Base-by-base conservation (phyloP, 306 rosid species). In the Parietaria judaica region DNA sequence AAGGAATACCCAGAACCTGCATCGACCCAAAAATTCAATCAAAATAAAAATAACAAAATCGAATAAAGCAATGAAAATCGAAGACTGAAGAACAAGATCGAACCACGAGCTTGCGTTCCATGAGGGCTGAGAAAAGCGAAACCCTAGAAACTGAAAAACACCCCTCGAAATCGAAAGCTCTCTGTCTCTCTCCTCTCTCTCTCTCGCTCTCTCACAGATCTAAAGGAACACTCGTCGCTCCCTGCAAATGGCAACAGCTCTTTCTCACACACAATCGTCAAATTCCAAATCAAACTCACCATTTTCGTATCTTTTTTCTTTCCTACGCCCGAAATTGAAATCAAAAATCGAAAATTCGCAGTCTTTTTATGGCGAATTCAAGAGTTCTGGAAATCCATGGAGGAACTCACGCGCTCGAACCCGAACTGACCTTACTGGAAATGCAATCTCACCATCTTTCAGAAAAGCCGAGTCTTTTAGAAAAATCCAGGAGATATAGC, bases 91-190 rank as follows among this genome's bases (percentile, higher is more conserved):
- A 61, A 65, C 4, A 23, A 11, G 76, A 23, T 23, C 97, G 79
- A 60, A 89, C 97, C 95, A 89, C 97, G 36, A 89, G 91, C 79
- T 89, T 89, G 55, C 97, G 95, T 72, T 89, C 97, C 97, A 89
- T 89, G 55, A 58, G 64, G 48, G 66, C 44, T 14, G 48, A 63
- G 59, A 67, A 63, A 39, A 64, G 39, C 37, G 80, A 75, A 78
- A 84, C 79, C 85, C 72, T 68, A 68, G 60, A 11, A 17, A 58
- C 73, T 54, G 41, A 64, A 68, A 72, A 66, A 72, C 31, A 36
- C 23, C 13, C 39, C 56, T 9, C 60, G 51, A 64, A 66, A 70
- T n/a, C n/a, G n/a, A n/a, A n/a, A n/a, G 66, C 58, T 68, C 82
- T 81, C 76, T 49, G 67, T 81, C 64, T 14, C 64, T 2, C 64